Evolutionary conservation across 768 basidiomycete species (phyloP), one percentile per base, ranked within the genome.

Genomic region (Exsudoporus frostii): DNA sequence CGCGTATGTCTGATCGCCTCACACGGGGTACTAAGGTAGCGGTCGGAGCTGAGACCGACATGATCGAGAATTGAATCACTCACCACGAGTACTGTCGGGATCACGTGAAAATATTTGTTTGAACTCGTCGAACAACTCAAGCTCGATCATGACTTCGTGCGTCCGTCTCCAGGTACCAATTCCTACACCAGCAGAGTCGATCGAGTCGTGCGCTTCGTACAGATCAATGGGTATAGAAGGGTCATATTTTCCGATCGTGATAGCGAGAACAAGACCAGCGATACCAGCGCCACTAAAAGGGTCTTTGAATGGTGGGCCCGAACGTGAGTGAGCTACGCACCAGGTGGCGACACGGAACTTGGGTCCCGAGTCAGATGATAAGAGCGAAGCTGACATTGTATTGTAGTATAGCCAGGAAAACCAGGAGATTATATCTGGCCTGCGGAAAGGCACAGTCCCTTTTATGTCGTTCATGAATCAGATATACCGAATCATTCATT

Each of bases 131-230:
- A 71, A 64, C 7, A 81, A 54, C 1, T 74, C 79, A 38, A 81
- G 74, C 8, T 64, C 60, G 47, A 74, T 64, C 52, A 81, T 59
- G 17, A 79, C 68, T 7, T 64, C 65, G 73, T 75, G 76, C 11
- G 77, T 79, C 41, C 74, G 66, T 5, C 62, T 61, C 78, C 78
- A 79, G 3, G 79, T 66, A 61, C 74, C 34, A 68, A 78, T 37
- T 62, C 80, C 76, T 5, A 72, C 72, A 15, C 77, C 77, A 6
- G 69, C 59, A 17, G 71, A 68, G 2, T 69, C 69, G 37, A 77
- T 64, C 19, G 73, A 71, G 3, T 68, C 51, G 13, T 71, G 73
- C 4, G 76, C 70, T 65, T 82, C 80, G 55, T 80, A 81, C 2
- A 80, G 48, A 51, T 75, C 66, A 8, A 77, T 69, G 48, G 71